These are phyloP conservation scores for Ganoderma multipileum DNA, from an alignment of 1,284 basidiomycete species.

Conservation along the genomic window DNA sequence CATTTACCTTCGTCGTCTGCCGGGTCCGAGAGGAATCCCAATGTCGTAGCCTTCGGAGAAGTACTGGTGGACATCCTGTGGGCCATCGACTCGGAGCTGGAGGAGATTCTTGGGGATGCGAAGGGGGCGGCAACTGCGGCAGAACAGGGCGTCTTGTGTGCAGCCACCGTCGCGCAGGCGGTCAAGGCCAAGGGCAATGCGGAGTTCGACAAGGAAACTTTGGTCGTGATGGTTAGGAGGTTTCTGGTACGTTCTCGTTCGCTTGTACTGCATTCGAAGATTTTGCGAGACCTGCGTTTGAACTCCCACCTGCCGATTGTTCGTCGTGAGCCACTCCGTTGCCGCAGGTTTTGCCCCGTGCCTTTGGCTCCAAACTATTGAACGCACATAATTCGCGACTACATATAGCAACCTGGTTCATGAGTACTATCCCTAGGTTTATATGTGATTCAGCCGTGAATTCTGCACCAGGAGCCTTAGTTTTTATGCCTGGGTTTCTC, in stretches of 20 bases:
- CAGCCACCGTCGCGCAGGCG: slow-evolving; percentile 43
- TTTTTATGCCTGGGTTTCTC: background rate
- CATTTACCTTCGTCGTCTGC: slow-evolving; percentile 69
- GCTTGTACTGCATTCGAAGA: slow-evolving; percentile 6
- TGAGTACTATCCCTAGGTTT: background rate
- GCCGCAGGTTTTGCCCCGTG: background rate
- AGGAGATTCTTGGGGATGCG: slow-evolving; percentile 68
- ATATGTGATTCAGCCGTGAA: background rate
- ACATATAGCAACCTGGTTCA: too few relatives aligned
- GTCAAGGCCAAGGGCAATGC: slow-evolving; percentile 56
- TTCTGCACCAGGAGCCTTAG: background rate
- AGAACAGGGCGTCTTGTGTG: slow-evolving; percentile 33
- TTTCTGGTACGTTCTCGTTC: slow-evolving; percentile 62
- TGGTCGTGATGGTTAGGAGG: slow-evolving; percentile 64
- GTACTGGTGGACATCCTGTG: slow-evolving; percentile 79
- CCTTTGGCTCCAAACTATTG: background rate
- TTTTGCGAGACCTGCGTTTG: too few relatives aligned
- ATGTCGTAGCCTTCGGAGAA: slow-evolving; percentile 62
- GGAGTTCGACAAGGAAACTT: slow-evolving; percentile 65
- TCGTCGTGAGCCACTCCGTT: background rate
- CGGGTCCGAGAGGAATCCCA: slow-evolving; percentile 46
- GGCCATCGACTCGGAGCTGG: slow-evolving; percentile 77
- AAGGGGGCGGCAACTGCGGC: slow-evolving; percentile 46
- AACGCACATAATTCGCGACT: background rate
- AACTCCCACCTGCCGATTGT: background rate